phyloP scores from a whole-genome alignment of 306 rosid species.

The Cucumis melo region DNA sequence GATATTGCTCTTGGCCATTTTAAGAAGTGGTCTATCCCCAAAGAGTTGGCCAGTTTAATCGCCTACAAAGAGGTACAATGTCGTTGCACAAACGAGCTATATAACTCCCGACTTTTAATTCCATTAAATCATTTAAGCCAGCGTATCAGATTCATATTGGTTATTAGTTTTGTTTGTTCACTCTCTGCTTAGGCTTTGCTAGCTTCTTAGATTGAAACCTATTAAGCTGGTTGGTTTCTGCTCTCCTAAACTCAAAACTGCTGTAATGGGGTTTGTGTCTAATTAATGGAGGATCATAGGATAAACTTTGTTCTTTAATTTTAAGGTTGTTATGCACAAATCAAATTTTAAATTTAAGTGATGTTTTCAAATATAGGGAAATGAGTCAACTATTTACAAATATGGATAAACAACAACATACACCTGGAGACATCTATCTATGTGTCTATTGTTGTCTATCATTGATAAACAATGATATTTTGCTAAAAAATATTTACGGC shows the following conservation, averaged over 20 bases:
- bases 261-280: neutral
- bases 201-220: neutral
- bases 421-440: too few species aligned
- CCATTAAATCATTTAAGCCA: neutral
- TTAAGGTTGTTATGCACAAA: neutral
- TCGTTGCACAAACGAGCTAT: neutral
- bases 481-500: too few species aligned
- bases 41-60: conserved; percentile 29
- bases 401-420: too few species aligned
- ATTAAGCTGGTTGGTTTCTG: neutral
- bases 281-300: neutral
- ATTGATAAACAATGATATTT: too few species aligned
- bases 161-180: neutral
- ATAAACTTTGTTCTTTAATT: neutral
- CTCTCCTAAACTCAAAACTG: neutral
- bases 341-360: neutral
- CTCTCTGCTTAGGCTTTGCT: neutral
- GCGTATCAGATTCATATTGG: neutral
- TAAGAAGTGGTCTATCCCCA: conserved; percentile 77
- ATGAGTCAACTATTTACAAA: too few species aligned
- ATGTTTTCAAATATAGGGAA: too few species aligned
- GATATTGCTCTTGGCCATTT: conserved; percentile 65
- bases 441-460: too few species aligned
- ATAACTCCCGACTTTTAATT: neutral
- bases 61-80: conserved; percentile 35